Evolutionary conservation across 1,284 basidiomycete species (phyloP).

Genomic region (Cryptococcus maquisensis): DNA sequence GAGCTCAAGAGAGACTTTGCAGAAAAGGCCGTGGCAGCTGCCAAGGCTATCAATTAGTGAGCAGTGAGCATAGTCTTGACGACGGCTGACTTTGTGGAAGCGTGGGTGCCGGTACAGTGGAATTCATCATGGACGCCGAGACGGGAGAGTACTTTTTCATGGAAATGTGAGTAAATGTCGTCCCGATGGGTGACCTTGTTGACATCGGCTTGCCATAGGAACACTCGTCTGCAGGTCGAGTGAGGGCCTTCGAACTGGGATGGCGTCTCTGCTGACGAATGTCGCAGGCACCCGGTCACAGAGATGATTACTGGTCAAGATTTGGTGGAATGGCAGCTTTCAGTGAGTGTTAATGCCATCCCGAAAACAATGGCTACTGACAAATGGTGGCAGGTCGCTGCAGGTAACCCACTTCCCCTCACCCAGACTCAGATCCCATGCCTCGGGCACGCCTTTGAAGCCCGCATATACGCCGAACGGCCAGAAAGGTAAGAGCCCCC

Average conservation of each 20-base stretch:
- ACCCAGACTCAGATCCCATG: slow-evolving; percentile 72
- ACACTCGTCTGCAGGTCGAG: slow-evolving; percentile 87
- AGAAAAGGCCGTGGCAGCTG: slow-evolving; percentile 83
- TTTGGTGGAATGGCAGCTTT: slow-evolving; percentile 90
- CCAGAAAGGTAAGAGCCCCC: slow-evolving; percentile 59
- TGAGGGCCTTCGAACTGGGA: slow-evolving; percentile 15
- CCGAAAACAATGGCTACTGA: neutral
- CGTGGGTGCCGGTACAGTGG: slow-evolving; percentile 85
- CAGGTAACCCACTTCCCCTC: slow-evolving; percentile 78
- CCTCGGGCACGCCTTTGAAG: slow-evolving; percentile 89
- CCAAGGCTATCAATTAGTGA: slow-evolving; percentile 76
- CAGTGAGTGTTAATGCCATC: slow-evolving; percentile 51
- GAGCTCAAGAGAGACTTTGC: slow-evolving; percentile 75
- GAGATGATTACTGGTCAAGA: slow-evolving; percentile 93
- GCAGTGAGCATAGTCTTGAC: neutral
- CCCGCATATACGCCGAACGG: slow-evolving; percentile 94
- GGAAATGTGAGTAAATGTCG: slow-evolving; percentile 66
- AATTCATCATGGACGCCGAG: slow-evolving; percentile 90
- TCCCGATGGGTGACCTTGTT: neutral
- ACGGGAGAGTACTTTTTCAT: slow-evolving; percentile 81
- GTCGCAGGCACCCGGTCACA: slow-evolving; percentile 71
- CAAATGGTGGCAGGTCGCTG: slow-evolving; percentile 56
- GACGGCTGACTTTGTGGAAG: slow-evolving; percentile 8
- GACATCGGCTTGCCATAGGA: slow-evolving; percentile 58
- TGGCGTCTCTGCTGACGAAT: neutral